phyloP scores from a whole-genome alignment of 352 stramenopile species.

The Globisporangium alternatum region DNA sequence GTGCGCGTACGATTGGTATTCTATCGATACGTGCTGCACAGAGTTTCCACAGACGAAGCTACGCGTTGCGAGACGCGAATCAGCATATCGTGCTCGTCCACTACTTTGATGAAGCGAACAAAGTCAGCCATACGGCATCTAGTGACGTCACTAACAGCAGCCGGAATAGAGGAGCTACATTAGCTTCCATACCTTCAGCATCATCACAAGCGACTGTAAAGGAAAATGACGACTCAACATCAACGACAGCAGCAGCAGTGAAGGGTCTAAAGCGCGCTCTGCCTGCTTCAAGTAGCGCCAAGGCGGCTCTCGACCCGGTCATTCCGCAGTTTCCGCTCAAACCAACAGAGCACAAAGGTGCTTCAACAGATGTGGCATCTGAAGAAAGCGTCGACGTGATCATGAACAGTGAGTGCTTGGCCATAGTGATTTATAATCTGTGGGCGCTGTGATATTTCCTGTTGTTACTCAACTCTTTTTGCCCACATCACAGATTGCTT shows the following conservation, averaged over 20 bases:
- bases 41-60: conserved; percentile 85
- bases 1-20: conserved; percentile 5
- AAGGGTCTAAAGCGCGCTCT: conserved; percentile 45
- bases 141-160: neutral
- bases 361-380: neutral
- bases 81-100: conserved; percentile 80
- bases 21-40: conserved; percentile 16
- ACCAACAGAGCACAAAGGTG: conserved; percentile 8
- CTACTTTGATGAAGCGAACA: conserved; percentile 82
- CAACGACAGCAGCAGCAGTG: neutral
- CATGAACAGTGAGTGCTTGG: conserved; percentile 43
- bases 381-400: conserved; percentile 48
- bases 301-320: neutral
- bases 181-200: neutral
- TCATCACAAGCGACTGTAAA: neutral
- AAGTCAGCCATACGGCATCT: conserved; percentile 18
- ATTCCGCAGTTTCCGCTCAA: conserved; percentile 13
- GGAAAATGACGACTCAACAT: neutral
- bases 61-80: conserved; percentile 65
- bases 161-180: neutral
- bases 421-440: too few species aligned
- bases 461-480: neutral
- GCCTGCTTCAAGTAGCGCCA: conserved; percentile 4
- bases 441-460: too few species aligned
- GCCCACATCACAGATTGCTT: conserved; percentile 48